phyloP scores from a whole-genome alignment of 2,329 filamentous ascomycete genomes.

The Alternaria ethzedia region DNA sequence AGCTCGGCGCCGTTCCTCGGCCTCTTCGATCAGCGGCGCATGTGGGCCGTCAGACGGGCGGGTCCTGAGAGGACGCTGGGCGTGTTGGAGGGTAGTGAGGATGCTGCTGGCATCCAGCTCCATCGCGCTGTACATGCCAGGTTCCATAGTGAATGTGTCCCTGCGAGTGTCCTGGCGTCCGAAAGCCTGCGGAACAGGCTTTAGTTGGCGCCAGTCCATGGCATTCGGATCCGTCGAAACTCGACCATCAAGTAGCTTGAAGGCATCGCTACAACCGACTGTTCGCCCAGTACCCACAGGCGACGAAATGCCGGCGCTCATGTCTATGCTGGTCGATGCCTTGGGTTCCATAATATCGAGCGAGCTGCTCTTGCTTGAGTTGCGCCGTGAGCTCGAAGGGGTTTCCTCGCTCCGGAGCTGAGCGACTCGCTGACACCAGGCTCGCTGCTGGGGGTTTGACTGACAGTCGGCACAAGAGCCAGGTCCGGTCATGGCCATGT shows the following conservation, averaged over 20 bases:
- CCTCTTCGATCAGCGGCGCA: conserved; percentile 35
- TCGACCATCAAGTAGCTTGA: conserved; percentile 43
- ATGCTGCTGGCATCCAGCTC: conserved; percentile 47
- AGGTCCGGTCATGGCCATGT: conserved; percentile 24
- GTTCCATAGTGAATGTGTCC: conserved; percentile 35
- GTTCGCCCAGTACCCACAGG: conserved; percentile 24
- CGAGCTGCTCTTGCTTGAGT: conserved; percentile 25
- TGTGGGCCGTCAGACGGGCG: conserved; percentile 41
- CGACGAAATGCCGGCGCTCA: conserved; percentile 15
- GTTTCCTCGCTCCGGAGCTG: conserved; percentile 30
- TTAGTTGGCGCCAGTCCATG: conserved; percentile 42
- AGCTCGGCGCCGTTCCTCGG: conserved; percentile 33
- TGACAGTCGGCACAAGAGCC: conserved; percentile 47
- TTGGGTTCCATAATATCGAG: conserved; percentile 39
- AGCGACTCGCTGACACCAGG: conserved; percentile 45
- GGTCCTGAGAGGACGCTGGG: conserved; percentile 32
- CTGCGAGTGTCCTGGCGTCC: conserved; percentile 17
- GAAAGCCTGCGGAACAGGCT: conserved; percentile 28
- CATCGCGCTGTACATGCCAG: conserved; percentile 44
- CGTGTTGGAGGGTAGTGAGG: conserved; percentile 44
- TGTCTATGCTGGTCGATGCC: conserved; percentile 29
- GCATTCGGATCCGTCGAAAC: conserved; percentile 35
- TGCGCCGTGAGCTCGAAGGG: conserved; percentile 28
- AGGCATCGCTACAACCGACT: conserved; percentile 45
- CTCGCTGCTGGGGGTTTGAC: conserved; percentile 41